phyloP scores from a whole-genome alignment of 305 asterid species.

The Rubia peregrina region DNA sequence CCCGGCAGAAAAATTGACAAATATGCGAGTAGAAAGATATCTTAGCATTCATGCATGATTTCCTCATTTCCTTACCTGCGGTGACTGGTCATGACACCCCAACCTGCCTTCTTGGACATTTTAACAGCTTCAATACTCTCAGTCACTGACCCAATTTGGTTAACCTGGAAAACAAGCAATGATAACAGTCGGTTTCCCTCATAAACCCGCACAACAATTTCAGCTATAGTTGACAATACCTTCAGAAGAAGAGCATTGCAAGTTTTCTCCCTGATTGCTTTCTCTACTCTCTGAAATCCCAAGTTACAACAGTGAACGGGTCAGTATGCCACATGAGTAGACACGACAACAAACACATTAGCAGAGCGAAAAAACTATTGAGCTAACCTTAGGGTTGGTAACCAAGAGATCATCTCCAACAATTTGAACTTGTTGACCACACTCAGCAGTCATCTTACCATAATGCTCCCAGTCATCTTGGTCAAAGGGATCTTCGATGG shows the following conservation, averaged over 20 bases:
- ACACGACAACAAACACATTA: not conserved
- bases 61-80: conserved; percentile 56
- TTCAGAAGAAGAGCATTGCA: conserved; percentile 92
- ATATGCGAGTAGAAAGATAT: not conserved
- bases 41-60: not conserved
- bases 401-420: conserved; percentile 96
- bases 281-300: conserved; percentile 68
- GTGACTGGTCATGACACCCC: conserved; percentile 99
- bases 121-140: conserved; percentile 94
- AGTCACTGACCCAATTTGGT: conserved; percentile 95
- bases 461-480: conserved; percentile 97
- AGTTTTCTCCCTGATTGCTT: conserved; percentile 76
- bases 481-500: conserved; percentile 95
- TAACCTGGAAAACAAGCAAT: conserved; percentile 40
- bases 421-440: conserved; percentile 74
- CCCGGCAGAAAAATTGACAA: not conserved
- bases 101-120: conserved; percentile 94
- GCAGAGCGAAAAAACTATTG: not conserved
- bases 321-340: conserved; percentile 4
- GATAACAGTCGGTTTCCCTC: not conserved
- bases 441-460: conserved; percentile 58
- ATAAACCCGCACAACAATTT: not conserved
- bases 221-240: conserved; percentile 34
- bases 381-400: conserved; percentile 78
- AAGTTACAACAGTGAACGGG: not conserved